Conservation (phyloP, 768 basidiomycete species). For the Trametes elegans region DNA sequence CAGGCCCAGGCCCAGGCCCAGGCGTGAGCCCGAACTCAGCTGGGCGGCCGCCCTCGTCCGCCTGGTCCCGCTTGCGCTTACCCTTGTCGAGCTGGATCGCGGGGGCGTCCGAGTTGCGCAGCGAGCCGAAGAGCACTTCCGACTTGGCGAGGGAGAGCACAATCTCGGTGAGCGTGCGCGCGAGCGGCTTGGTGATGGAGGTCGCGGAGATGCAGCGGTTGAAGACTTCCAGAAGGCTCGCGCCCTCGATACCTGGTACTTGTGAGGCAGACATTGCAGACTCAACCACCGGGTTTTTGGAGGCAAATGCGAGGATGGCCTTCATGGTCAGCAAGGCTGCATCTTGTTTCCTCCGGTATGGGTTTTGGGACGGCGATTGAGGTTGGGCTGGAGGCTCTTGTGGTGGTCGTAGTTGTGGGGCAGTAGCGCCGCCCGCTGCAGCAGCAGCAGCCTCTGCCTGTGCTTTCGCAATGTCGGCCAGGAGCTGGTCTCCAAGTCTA, state of each 20-base stretch:
- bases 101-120: slow-evolving; percentile 62
- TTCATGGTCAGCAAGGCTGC: slow-evolving; percentile 65
- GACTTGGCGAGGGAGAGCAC: slow-evolving; percentile 68
- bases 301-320: slow-evolving; percentile 55
- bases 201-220: slow-evolving; percentile 46
- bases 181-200: slow-evolving; percentile 49
- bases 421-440: slow-evolving; percentile 8
- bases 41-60: slow-evolving; percentile 32
- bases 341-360: slow-evolving; percentile 43
- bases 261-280: slow-evolving; percentile 50
- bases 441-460: slow-evolving; percentile 42
- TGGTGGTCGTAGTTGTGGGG: slow-evolving; percentile 1
- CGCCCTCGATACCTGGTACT: slow-evolving; percentile 45
- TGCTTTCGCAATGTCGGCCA: slow-evolving; percentile 72
- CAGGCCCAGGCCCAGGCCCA: not conserved
- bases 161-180: slow-evolving; percentile 55
- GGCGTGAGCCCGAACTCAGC: slow-evolving; percentile 1
- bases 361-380: slow-evolving; percentile 13
- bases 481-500: slow-evolving; percentile 70
- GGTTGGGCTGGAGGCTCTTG: slow-evolving; percentile 9
- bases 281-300: slow-evolving; percentile 54
- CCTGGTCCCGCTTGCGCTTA: slow-evolving; percentile 72
- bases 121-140: slow-evolving; percentile 59
- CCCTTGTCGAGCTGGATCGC: slow-evolving; percentile 63
- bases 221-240: slow-evolving; percentile 57